Percentiles rank a stretch among this genome's conserved stretches.
Conservation (phyloP, 2,329 filamentous ascomycete species). For the Penicillium sp. region DNA sequence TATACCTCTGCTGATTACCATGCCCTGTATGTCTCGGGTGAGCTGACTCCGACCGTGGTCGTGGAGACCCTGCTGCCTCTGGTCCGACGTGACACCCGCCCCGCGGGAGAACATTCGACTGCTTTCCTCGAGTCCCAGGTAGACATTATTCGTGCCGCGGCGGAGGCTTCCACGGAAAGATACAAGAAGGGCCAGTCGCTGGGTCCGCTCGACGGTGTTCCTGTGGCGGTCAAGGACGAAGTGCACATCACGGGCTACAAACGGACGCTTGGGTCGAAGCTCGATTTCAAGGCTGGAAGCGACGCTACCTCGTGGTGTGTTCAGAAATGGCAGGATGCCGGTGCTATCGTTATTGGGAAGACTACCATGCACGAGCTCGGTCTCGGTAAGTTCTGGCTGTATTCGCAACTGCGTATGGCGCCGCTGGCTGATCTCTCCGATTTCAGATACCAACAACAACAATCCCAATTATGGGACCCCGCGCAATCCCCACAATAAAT, state of each 20-base stretch:
- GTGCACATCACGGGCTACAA: conserved; percentile 68
- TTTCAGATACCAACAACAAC: conserved; percentile 71
- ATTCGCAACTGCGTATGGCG: neutral
- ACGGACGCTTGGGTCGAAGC: conserved; percentile 62
- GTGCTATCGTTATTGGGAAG: conserved; percentile 72
- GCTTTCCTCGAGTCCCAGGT: conserved; percentile 69
- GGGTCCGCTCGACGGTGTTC: conserved; percentile 74
- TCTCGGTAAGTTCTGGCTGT: conserved; percentile 54
- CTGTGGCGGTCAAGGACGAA: conserved; percentile 81
- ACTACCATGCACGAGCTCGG: conserved; percentile 79
- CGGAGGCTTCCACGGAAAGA: conserved; percentile 68
- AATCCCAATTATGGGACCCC: conserved; percentile 74
- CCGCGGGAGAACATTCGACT: conserved; percentile 61
- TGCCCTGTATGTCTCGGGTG: conserved; percentile 66
- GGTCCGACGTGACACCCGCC: conserved; percentile 58
- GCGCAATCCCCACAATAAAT: conserved; percentile 70
- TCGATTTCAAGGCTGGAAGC: conserved; percentile 53
- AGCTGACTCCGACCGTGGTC: conserved; percentile 69
- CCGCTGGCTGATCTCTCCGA: neutral
- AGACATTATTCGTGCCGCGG: conserved; percentile 63
- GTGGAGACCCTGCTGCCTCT: conserved; percentile 68
- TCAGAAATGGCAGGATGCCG: conserved; percentile 66
- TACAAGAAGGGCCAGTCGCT: conserved; percentile 66
- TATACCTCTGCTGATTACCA: conserved; percentile 75
- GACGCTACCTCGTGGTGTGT: conserved; percentile 68